These are phyloP conservation scores for Lachancea lanzarotensis DNA, from an alignment of 805 yeast genomes.

Conservation along the genomic window DNA sequence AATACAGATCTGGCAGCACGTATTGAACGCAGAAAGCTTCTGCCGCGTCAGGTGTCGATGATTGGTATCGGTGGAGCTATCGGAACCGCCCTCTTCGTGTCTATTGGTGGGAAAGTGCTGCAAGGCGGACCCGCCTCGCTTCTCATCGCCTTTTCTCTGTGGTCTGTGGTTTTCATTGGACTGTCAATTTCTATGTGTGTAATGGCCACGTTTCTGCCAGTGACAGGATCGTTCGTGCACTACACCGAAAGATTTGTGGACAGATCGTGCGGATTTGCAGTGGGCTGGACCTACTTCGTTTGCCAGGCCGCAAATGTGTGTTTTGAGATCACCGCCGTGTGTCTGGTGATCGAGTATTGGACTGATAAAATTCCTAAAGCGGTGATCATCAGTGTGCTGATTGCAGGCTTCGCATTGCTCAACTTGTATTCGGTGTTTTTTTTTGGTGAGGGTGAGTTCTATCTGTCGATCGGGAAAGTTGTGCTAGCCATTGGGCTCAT, in stretches of 20 bases:
- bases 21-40: conserved; percentile 27
- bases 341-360: conserved; percentile 51
- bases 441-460: conserved; percentile 55
- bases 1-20: conserved; percentile 7
- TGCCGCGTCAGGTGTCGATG: conserved; percentile 67
- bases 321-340: conserved; percentile 55
- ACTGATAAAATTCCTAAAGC: conserved; percentile 18
- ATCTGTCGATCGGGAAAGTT: conserved; percentile 66
- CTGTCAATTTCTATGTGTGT: conserved; percentile 41
- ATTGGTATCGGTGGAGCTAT: conserved; percentile 75
- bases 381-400: too few relatives aligned
- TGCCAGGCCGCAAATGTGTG: conserved; percentile 61
- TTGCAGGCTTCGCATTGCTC: too few relatives aligned
- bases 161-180: conserved; percentile 9
- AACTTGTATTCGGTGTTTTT: too few relatives aligned
- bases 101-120: conserved; percentile 19
- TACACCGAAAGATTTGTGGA: conserved; percentile 56
- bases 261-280: conserved; percentile 62
- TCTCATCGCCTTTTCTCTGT: conserved; percentile 37
- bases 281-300: conserved; percentile 65
- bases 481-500: conserved; percentile 57
- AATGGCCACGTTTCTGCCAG: conserved; percentile 50
- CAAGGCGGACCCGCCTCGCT: conserved; percentile 49
- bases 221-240: conserved; percentile 52
- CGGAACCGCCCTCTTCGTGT: conserved; percentile 48